Evolutionary conservation across 768 basidiomycete species (phyloP), one percentile per base, ranked within the genome.

Genomic region (Coprinopsis marcescibilis): DNA sequence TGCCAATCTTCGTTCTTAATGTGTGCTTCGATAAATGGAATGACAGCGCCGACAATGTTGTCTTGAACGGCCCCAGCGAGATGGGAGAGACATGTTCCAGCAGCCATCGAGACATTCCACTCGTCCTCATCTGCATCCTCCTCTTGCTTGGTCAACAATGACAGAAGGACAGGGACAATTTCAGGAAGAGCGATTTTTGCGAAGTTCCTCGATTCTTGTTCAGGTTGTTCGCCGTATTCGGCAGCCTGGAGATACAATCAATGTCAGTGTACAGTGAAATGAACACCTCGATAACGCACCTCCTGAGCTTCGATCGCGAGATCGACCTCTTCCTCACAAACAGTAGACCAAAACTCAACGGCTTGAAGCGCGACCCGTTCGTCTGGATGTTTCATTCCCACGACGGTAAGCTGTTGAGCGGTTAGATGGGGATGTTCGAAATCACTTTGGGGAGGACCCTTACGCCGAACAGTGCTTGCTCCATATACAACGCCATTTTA

Each of bases 401-500:
- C 82, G 17, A 97, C 91, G 10, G 96, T 98, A 49, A 99, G 71
- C 90, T 97, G 59, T 0, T 45, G 49, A 57, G 62, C 42, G 43
- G 46, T 42, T 33, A 39, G 52, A 34, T 24, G 12, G 42, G 45
- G 48, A 55, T 45, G 34, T 39, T 46, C 30, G 42, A 17, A 43
- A 53, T 27, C 21, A n/a, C 72, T 24, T 36, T 32, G 43, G 41
- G 46, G 24, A 38, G 51, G 34, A 11, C 14, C 77, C 85, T 46
- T 68, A 96, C 94, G 34, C 96, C 96, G 59, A 98, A 99, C 25
- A 99, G 67, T 0, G 96, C 96, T 61, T 94, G 87, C 63, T 99
- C 96, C 96, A 99, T 99, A 73, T 99, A 99, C 62, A 95, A 84
- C 27, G 79, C 81, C 96, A 99, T 99, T 73, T 95, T 97, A 58